A percentile compares a stretch with the other conserved stretches of the same genome.
phyloP scores from a whole-genome alignment of 345 rosid genomes.

The Bruguiera sexangula region DNA sequence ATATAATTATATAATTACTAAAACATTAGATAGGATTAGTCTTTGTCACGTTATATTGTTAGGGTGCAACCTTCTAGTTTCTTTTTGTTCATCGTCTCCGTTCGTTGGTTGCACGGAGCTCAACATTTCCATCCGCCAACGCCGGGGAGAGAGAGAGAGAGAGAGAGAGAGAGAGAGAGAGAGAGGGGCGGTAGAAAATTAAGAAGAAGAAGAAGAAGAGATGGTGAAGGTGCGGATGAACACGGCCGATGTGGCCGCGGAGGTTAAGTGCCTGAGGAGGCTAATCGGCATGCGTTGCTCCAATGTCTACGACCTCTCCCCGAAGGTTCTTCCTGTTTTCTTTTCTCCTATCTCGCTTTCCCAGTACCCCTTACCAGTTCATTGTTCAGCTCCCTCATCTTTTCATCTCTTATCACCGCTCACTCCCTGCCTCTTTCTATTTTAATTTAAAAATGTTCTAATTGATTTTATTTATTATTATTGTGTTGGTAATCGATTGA shows the following conservation, averaged over 20 bases:
- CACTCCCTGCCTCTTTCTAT: no score
- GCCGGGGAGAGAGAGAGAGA: background rate
- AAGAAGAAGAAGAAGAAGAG: background rate
- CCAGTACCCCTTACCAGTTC: background rate
- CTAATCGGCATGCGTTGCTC: slow-evolving; percentile 97
- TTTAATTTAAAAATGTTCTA: background rate
- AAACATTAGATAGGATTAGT: no score
- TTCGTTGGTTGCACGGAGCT: no score
- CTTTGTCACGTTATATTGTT: no score
- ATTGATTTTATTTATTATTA: background rate
- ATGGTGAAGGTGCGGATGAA: slow-evolving; percentile 99
- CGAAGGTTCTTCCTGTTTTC: slow-evolving; percentile 52
- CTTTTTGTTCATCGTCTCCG: no score
- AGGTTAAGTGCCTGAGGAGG: slow-evolving; percentile 81
- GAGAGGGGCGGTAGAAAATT: background rate
- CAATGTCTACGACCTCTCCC: slow-evolving; percentile 94
- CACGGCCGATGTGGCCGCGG: slow-evolving; percentile 99
- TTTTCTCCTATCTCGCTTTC: background rate
- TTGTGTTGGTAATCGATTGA: no score
- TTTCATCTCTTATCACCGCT: background rate
- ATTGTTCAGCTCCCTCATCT: background rate
- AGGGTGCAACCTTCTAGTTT: no score
- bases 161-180: background rate
- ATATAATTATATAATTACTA: no score
- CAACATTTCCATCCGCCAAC: no score